A percentile compares a stretch with the other conserved stretches of the same genome.
These are phyloP conservation scores for Dictyostelium citrinum DNA, from an alignment of 78 protist genomes.

Conservation along the genomic window DNA sequence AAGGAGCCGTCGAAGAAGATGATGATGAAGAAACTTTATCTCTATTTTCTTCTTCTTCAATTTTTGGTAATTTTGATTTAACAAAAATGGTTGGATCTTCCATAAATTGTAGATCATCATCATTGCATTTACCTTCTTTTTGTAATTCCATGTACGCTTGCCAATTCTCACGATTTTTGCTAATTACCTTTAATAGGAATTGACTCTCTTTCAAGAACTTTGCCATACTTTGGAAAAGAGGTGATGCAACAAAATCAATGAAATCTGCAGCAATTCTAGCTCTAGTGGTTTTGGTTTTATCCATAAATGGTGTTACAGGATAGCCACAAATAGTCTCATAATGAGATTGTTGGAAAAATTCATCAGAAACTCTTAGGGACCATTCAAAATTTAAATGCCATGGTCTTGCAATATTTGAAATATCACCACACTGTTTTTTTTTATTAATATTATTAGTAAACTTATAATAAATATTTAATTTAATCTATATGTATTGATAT, in stretches of 20 bases:
- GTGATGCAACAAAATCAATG: constrained; percentile 68
- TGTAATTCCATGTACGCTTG: constrained; percentile 64
- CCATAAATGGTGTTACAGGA: constrained; percentile 74
- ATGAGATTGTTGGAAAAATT: constrained; percentile 67
- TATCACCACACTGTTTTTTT: constrained; percentile 60
- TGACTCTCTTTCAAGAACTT: constrained; percentile 23
- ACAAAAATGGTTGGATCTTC: constrained; percentile 23
- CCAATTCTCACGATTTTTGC: constrained; percentile 64
- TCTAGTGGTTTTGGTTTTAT: constrained; percentile 39
- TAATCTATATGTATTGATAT: neutral
- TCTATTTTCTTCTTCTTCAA: constrained; percentile 2
- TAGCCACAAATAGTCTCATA: constrained; percentile 67
- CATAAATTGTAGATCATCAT: constrained; percentile 10
- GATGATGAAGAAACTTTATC: neutral
- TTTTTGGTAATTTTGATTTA: constrained; percentile 6
- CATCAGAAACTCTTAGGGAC: constrained; percentile 69
- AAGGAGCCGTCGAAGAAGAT: neutral
- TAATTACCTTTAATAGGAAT: constrained; percentile 31
- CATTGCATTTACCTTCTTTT: constrained; percentile 43
- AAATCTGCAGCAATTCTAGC: constrained; percentile 76
- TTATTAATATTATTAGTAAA: neutral
- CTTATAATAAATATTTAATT: neutral
- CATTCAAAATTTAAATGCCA: constrained; percentile 75
- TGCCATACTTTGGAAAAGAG: constrained; percentile 49
- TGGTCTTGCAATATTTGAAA: constrained; percentile 78